A percentile compares a stretch with the other conserved stretches of the same genome.
These are phyloP conservation scores for Ganoderma lucidum DNA, from an alignment of 1,284 basidiomycete species.

Conservation along the genomic window DNA sequence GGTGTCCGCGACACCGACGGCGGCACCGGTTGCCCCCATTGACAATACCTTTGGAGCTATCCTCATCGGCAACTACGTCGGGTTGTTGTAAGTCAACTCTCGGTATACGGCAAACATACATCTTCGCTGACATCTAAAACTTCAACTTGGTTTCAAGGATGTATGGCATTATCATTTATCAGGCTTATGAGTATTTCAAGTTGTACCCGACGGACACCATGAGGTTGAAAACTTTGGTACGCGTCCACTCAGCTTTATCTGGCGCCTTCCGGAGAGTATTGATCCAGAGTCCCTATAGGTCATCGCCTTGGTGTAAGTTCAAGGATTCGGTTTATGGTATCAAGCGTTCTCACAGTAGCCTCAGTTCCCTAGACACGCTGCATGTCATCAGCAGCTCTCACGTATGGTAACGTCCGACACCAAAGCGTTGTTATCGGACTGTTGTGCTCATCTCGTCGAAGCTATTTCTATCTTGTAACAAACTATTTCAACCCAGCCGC, in stretches of 20 bases:
- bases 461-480: slow-evolving; percentile 5
- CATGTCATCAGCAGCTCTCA: slow-evolving; percentile 3
- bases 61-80: slow-evolving; percentile 2
- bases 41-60: slow-evolving; percentile 4
- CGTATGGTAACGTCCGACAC: background rate
- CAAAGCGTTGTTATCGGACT: background rate
- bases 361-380: background rate
- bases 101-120: too few relatives aligned
- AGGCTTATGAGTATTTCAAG: background rate
- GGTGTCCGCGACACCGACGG: slow-evolving; percentile 6
- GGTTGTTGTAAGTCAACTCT: background rate
- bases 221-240: slow-evolving; percentile 5
- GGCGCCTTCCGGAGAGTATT: background rate
- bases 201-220: background rate
- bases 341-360: background rate
- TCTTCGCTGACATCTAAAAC: background rate
- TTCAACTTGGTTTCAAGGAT: background rate
- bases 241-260: background rate
- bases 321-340: background rate
- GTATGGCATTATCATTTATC: slow-evolving; percentile 1
- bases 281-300: background rate
- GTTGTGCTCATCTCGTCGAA: background rate
- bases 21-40: slow-evolving; percentile 4
- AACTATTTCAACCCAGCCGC: slow-evolving; percentile 6
- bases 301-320: slow-evolving; percentile 2